A percentile compares a stretch with the other conserved stretches of the same genome.
Evolutionary conservation across 2,329 filamentous ascomycete species (phyloP).

Genomic region (Fusarium sp.): DNA sequence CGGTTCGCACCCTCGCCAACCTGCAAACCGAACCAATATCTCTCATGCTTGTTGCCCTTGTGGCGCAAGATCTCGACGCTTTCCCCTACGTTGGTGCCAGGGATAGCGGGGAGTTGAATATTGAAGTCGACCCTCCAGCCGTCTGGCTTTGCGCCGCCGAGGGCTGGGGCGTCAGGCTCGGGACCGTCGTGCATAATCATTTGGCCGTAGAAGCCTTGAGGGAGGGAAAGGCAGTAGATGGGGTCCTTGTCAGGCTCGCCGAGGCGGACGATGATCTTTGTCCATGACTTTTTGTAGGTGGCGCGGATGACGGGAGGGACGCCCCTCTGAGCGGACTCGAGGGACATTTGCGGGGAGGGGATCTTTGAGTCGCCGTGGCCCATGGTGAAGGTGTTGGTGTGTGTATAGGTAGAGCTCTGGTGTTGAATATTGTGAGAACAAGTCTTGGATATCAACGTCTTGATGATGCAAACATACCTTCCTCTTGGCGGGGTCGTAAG

Average conservation of each 20-base stretch:
- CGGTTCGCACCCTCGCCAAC: not conserved
- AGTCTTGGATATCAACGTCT: not conserved
- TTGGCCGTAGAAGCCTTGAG: slow-evolving; percentile 5
- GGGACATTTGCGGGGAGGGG: not conserved
- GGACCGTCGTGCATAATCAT: slow-evolving; percentile 16
- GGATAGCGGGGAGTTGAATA: slow-evolving; percentile 10
- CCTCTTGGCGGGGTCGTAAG: not conserved
- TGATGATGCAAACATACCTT: not conserved
- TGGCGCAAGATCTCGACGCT: slow-evolving; percentile 5
- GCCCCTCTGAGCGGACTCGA: not conserved
- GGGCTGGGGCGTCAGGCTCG: not conserved
- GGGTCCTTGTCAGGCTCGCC: slow-evolving; percentile 7
- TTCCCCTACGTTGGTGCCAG: not conserved
- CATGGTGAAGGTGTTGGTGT: not conserved
- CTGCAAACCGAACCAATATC: slow-evolving; percentile 20
- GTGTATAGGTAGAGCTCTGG: too few species aligned
- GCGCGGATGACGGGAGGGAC: slow-evolving; percentile 5
- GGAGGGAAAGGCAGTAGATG: not conserved
- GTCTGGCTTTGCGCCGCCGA: not conserved
- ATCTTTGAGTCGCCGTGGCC: slow-evolving; percentile 8
- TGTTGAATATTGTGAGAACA: not conserved
- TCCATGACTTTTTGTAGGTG: slow-evolving; percentile 13
- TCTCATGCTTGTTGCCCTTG: not conserved
- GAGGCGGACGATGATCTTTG: slow-evolving; percentile 13
- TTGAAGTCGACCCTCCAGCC: slow-evolving; percentile 1